Evolutionary conservation across 2,329 filamentous ascomycete genomes (phyloP).

Genomic region (Trichoderma sp.): DNA sequence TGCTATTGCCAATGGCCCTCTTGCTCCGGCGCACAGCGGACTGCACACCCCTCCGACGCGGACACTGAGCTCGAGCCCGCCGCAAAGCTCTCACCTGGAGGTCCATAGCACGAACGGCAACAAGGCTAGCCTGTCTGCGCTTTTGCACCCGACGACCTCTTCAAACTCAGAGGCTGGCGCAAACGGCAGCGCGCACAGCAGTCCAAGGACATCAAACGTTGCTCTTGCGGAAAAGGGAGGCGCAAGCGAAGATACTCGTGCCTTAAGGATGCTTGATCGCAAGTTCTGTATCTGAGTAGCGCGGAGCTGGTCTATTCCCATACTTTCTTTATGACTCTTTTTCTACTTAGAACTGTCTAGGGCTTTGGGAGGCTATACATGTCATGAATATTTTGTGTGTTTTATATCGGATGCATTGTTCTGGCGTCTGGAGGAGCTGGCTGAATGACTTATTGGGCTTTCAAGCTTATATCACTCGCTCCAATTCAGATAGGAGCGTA

Average conservation of each 20-base stretch:
- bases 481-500: background rate
- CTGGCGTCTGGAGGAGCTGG: slow-evolving; percentile 12
- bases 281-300: slow-evolving; percentile 43
- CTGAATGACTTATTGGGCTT: no score
- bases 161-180: slow-evolving; percentile 44
- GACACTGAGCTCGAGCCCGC: slow-evolving; percentile 49
- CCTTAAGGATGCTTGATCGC: slow-evolving; percentile 63
- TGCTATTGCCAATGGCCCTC: slow-evolving; percentile 32
- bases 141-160: slow-evolving; percentile 50
- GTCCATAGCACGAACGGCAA: slow-evolving; percentile 26
- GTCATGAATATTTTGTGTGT: background rate
- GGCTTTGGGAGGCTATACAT: background rate
- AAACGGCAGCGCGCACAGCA: slow-evolving; percentile 44
- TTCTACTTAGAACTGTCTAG: background rate
- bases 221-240: slow-evolving; percentile 37
- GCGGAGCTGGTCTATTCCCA: background rate
- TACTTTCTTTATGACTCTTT: background rate
- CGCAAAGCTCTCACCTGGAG: slow-evolving; percentile 41
- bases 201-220: slow-evolving; percentile 30
- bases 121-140: slow-evolving; percentile 48
- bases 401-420: slow-evolving; percentile 16
- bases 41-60: slow-evolving; percentile 45
- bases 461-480: background rate
- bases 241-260: slow-evolving; percentile 62
- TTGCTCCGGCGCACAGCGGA: slow-evolving; percentile 28